Evolutionary conservation across 2,329 filamentous ascomycete genomes (phyloP), one percentile per base, ranked within the genome.

Genomic region (Xylaria multiplex): DNA sequence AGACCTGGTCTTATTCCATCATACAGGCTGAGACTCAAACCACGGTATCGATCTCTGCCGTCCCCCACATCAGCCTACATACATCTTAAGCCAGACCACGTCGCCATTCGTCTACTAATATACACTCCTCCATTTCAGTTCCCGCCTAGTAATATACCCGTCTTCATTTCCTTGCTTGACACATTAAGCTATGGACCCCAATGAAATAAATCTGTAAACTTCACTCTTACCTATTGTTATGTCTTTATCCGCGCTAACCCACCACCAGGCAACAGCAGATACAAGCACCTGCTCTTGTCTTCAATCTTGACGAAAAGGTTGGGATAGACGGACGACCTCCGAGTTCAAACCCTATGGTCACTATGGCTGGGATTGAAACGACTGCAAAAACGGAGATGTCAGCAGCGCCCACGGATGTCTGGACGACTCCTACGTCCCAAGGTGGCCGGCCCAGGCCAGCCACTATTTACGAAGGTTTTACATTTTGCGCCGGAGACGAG

Each of bases 401-500:
- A 74, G 76, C 79, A 61, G 77, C 79, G 62, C 77, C 82, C 30
- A 78, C 82, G 43, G 82, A 81, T 40, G 78, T 84, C 71, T 89
- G 86, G 86, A 84, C 85, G 63, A 85, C 85, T 56, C 84, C 86
- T 8, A 82, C 81, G 13, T 80, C 85, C 46, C 83, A 85, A 60
- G 78, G 81, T 65, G 76, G 81, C 71, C 81, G 84, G 68, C 84
- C 83, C 53, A 82, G 86, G 45, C 86, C 87, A 61, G 84, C 84
- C 49, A 87, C 86, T 45, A 88, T 88, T 64, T 86, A 89, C 70
- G 86, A 88, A 73, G 85, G 84, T 58, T 88, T 89, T 73, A 85
- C 85, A 19, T 89, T 86, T 77, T 86, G 84, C 72, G 79, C 86
- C 68, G 81, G 81, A 42, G 85, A 87, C 67, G 82, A 85, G 50